phyloP scores from a whole-genome alignment of 345 rosid genomes.

The Rhodamnia rubescens region DNA sequence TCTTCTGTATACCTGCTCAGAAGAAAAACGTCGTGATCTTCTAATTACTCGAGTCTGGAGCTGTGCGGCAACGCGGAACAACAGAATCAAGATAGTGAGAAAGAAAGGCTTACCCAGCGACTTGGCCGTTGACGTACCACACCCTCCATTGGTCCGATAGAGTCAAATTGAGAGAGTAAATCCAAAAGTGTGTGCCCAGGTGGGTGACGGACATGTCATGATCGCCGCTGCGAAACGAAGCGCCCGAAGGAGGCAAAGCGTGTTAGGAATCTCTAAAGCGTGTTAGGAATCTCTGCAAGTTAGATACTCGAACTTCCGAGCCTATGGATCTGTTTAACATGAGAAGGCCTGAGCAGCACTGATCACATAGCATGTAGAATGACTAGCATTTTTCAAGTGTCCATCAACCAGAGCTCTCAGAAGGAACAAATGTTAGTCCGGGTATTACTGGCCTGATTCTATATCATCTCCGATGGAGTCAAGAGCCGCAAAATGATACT shows the following conservation, averaged over 20 bases:
- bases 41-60: background rate
- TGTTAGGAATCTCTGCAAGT: background rate
- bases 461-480: background rate
- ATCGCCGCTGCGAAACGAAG: slow-evolving; percentile 7
- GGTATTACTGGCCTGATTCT: background rate
- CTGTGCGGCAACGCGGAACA: background rate
- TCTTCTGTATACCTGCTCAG: slow-evolving; percentile 14
- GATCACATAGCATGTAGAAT: background rate
- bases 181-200: slow-evolving; percentile 14
- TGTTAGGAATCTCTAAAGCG: background rate
- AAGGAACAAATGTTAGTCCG: background rate
- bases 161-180: slow-evolving; percentile 5
- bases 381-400: background rate
- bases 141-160: slow-evolving; percentile 6
- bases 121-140: slow-evolving; percentile 20
- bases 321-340: background rate
- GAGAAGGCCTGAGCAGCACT: background rate
- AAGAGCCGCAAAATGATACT: background rate
- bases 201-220: slow-evolving; percentile 18
- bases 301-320: background rate
- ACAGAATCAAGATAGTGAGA: background rate
- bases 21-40: background rate
- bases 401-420: background rate
- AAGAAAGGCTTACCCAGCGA: slow-evolving; percentile 11
- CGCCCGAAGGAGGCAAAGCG: background rate